Evolutionary conservation across 805 yeast genomes (phyloP).

Genomic region (Candida ficus): DNA sequence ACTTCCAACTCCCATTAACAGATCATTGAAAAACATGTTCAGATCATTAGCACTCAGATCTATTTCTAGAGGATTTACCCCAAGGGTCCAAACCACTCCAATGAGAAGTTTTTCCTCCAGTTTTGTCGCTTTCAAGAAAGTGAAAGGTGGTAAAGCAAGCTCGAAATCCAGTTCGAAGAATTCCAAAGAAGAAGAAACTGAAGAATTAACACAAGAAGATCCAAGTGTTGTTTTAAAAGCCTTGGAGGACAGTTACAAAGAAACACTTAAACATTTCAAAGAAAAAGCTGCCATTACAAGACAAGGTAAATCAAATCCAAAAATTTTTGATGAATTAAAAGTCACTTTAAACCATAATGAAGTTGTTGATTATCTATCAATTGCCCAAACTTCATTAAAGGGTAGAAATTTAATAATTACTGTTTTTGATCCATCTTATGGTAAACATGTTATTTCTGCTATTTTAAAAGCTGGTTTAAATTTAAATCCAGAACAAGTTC

Average conservation of each 20-base stretch:
- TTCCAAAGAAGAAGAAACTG: conserved; percentile 2
- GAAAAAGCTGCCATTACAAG: conserved; percentile 57
- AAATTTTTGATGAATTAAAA: conserved; percentile 54
- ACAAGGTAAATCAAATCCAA: conserved; percentile 65
- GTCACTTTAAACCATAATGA: conserved; percentile 46
- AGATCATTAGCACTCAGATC: conserved; percentile 1
- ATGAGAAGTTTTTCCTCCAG: conserved; percentile 9
- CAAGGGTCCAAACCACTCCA: background rate
- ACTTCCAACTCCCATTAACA: no score
- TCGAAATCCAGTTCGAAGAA: background rate
- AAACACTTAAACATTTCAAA: conserved; percentile 45
- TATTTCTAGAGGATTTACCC: background rate
- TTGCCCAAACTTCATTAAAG: conserved; percentile 68
- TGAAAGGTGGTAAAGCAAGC: conserved; percentile 13
- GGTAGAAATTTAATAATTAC: conserved; percentile 73
- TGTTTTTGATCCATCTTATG: conserved; percentile 77
- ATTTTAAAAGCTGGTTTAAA: conserved; percentile 65
- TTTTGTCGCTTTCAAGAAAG: conserved; percentile 15
- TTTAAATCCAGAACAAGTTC: conserved; percentile 75
- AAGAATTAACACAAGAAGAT: conserved; percentile 16
- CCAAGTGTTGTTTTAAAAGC: conserved; percentile 15
- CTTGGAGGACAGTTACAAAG: conserved; percentile 32
- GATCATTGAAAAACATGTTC: conserved; percentile 6
- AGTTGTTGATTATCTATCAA: conserved; percentile 44
- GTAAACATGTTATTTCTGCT: conserved; percentile 64